Percentiles rank a stretch among this genome's conserved stretches.
These are phyloP conservation scores for Erythrobasidium hasegawianum DNA, from an alignment of 1,284 basidiomycete genomes.

Conservation along the genomic window DNA sequence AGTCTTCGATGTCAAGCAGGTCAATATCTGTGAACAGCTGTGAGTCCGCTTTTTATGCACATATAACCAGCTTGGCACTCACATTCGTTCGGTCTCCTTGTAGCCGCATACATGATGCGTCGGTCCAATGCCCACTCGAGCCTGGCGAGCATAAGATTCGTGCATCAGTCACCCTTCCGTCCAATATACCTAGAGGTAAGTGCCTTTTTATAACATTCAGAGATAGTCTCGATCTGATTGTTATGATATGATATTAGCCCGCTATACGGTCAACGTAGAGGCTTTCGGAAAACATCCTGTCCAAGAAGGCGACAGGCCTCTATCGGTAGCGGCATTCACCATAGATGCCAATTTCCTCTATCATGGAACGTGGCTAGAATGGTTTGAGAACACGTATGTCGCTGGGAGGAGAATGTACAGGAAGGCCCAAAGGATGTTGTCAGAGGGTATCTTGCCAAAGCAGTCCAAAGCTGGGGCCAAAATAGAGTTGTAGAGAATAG, in stretches of 20 bases:
- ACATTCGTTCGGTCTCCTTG: too few species aligned
- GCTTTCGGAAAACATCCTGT: too few species aligned
- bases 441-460: not conserved
- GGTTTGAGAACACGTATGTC: not conserved
- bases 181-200: not conserved
- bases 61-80: too few species aligned
- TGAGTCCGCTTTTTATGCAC: not conserved
- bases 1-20: not conserved
- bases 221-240: too few species aligned
- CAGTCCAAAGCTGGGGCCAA: too few species aligned
- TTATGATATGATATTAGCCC: too few species aligned
- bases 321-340: not conserved
- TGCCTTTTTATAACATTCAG: not conserved
- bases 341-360: slow-evolving; percentile 9
- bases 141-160: not conserved
- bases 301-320: not conserved
- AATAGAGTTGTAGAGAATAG: too few species aligned
- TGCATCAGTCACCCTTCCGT: not conserved
- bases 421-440: not conserved
- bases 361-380: slow-evolving; percentile 4
- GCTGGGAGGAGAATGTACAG: too few species aligned
- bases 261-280: not conserved
- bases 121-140: not conserved
- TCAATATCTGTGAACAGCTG: slow-evolving; percentile 3
- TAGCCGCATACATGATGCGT: not conserved